Evolutionary conservation across 2,329 filamentous ascomycete genomes (phyloP), one percentile per base, ranked within the genome.

Genomic region (Ceratocystis cubensis): DNA sequence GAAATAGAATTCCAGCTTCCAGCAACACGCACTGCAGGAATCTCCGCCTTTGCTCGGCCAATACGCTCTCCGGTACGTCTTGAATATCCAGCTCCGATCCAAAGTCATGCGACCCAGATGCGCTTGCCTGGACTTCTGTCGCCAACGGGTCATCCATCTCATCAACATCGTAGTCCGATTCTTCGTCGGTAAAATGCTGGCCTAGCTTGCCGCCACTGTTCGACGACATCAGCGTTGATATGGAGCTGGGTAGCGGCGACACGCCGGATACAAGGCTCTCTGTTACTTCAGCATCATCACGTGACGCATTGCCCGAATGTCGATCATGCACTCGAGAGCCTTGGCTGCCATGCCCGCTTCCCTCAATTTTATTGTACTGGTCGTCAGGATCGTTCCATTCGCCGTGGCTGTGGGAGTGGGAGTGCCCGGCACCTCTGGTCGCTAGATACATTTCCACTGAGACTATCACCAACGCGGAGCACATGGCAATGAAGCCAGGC

Each of bases 361-460:
- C 61, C 37, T 46, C 65, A 30, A 68, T 44, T 41, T 66, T 66
- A 33, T 64, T 66, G 28, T 61, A 68, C 45, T 68, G 61, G 13
- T 72, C 74, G 41, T 78, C 77, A 17, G 78, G 76, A 2, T 79
- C 78, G 44, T 81, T 80, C 76, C 79, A 82, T 44, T 75, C 75
- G 10, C 73, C 73, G 66, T 78, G 78, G 41, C 77, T 74, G 70
- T 86, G 84, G 1, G 81, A 80, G 71, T 86, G 82, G 1, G 82
- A 82, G 71, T 85, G 84, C 1, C 82, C 79, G 1, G 84, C 85
- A 56, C 84, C 84, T 66, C 84, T 77, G 1, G 87, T 88, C 0
- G 91, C 91, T 71, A 97, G 86, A 74, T 91, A 91, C 77, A 94
- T 96, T 75, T 97, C 93, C 64, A 96, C 82, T 1, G 85, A 83